Evolutionary conservation across 306 rosid genomes (phyloP).

Genomic region (Corylus americana): DNA sequence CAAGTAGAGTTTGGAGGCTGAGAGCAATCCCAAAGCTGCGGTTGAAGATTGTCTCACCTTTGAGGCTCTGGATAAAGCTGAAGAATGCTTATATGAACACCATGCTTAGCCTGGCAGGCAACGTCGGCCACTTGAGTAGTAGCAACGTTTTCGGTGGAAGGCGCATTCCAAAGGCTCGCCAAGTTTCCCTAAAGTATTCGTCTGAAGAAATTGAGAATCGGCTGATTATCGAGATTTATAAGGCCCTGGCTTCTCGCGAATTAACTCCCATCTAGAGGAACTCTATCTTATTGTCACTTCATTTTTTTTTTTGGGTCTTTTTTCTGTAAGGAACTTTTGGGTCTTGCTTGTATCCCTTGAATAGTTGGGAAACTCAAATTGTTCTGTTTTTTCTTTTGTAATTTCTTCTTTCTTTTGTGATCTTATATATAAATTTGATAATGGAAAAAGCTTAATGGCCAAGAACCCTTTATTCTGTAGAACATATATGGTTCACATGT

Average conservation of each 20-base stretch:
- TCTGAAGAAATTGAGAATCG: constrained; percentile 46
- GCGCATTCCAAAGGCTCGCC: constrained; percentile 32
- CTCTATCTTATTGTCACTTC: background rate
- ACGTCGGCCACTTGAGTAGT: constrained; percentile 22
- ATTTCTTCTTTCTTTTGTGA: background rate
- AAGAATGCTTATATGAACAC: constrained; percentile 48
- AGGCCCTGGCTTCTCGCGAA: constrained; percentile 37
- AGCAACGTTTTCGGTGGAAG: constrained; percentile 36
- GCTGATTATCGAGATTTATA: constrained; percentile 59
- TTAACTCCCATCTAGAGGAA: background rate
- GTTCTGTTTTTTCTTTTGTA: background rate
- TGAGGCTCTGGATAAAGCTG: constrained; percentile 44
- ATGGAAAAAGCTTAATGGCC: background rate
- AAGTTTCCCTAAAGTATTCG: constrained; percentile 8
- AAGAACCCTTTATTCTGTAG: background rate
- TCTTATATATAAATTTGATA: too few relatives aligned
- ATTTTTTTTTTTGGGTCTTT: background rate
- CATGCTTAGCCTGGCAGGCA: constrained; percentile 43
- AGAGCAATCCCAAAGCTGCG: constrained; percentile 38
- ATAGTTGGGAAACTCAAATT: background rate
- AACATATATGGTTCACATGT: background rate
- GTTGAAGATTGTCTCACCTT: constrained; percentile 41
- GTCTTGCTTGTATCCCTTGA: background rate
- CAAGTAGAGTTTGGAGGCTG: constrained; percentile 39
- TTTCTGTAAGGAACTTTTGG: background rate